phyloP scores from a whole-genome alignment of 2,329 filamentous ascomycete species.

The Ophiostoma ulmi region DNA sequence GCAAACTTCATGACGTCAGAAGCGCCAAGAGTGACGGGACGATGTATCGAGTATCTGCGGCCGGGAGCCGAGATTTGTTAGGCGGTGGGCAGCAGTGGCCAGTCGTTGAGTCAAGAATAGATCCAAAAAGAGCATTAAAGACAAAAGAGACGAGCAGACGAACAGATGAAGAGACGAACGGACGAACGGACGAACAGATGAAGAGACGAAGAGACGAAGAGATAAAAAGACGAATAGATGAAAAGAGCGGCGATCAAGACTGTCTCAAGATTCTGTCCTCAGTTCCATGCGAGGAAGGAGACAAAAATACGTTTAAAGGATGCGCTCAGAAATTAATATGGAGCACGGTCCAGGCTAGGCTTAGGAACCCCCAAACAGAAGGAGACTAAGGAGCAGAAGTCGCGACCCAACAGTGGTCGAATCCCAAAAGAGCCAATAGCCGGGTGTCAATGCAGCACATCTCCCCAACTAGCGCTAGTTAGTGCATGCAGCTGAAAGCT shows the following conservation, averaged over 20 bases:
- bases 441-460: constrained; percentile 7
- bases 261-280: background rate
- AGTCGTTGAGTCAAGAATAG: background rate
- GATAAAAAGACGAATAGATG: background rate
- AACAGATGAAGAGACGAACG: background rate
- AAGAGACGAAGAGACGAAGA: background rate
- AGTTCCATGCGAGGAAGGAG: background rate
- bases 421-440: background rate
- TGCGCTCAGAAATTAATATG: constrained; percentile 11
- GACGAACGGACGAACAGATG: too few species aligned
- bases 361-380: background rate
- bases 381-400: background rate
- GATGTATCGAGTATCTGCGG: constrained; percentile 3
- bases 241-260: background rate
- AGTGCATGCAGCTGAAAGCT: background rate
- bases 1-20: constrained; percentile 57
- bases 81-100: background rate
- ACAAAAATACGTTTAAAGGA: background rate
- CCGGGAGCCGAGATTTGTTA: background rate
- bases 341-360: background rate
- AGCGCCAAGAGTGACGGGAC: background rate
- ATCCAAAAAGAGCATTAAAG: background rate
- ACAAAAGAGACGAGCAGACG: background rate
- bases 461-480: background rate
- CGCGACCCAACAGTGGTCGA: background rate